Base-by-base conservation (phyloP, 2,329 filamentous ascomycete species). In the Rosellinia necatrix region DNA sequence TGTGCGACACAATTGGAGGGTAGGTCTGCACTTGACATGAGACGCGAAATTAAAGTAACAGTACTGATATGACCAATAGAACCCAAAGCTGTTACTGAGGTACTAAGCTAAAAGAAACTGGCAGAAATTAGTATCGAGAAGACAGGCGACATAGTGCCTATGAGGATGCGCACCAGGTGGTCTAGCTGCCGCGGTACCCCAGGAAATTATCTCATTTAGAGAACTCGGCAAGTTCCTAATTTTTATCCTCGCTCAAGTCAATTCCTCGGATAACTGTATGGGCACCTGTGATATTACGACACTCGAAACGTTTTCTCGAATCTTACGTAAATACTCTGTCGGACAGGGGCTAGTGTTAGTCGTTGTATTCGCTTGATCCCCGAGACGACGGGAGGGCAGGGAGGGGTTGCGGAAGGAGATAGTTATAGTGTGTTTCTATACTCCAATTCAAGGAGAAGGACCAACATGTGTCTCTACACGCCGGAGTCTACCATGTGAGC, bases 241-340 rank as follows among this genome's bases (percentile, higher is more conserved):
- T n/a, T n/a, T n/a, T n/a, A n/a, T n/a, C n/a, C n/a, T n/a, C n/a
- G 9, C 6, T 25, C 3, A 41, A 32, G n/a, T 13, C 29, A 4
- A 10, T 22, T 30, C 35, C n/a, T 46, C 52, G 42, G 42, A 43
- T n/a, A 41, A 22, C 24, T 17, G 38, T 43, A 46, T 48, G 29
- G 4, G 27, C 7, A 15, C 15, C 27, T 27, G 35, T 48, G 52
- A 29, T 43, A 37, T 19, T 4, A 37, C 30, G 34, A 6, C 7
- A 15, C 17, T 13, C 15, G 21, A 44, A 51, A 21, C 44, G 15
- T 40, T 5, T 42, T 9, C 15, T 29, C 41, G 51, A 35, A 49
- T 19, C 38, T 13, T 35, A 25, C 44, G 24, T 19, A 32, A 17
- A 34, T 22, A 38, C 6, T 12, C 25, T n/a, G 17, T 12, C 12